Conservation (phyloP, 352 stramenopile genomes). For the Pythium phragmiticola region DNA sequence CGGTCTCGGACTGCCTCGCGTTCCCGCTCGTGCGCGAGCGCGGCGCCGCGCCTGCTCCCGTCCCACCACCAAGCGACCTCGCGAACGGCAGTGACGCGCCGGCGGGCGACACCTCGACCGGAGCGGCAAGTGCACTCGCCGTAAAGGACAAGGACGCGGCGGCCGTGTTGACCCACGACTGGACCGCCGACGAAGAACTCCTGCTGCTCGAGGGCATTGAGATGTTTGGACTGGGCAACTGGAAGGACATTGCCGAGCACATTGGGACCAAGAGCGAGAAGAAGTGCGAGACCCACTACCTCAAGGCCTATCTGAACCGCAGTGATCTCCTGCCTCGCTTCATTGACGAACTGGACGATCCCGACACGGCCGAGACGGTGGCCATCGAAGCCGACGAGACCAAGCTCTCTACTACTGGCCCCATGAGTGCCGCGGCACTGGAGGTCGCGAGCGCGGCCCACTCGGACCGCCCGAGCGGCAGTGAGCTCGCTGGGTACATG, state of each 20-base stretch:
- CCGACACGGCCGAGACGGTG: conserved; percentile 15
- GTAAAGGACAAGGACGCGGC: conserved; percentile 12
- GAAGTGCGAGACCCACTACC: conserved; percentile 90
- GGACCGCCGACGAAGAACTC: conserved; percentile 96
- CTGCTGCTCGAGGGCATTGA: conserved; percentile 95
- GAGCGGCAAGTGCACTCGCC: too few species aligned
- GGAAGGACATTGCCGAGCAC: conserved; percentile 91
- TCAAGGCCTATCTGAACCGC: conserved; percentile 70
- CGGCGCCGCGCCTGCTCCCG: neutral
- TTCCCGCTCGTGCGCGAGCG: conserved; percentile 70
- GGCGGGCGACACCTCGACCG: neutral
- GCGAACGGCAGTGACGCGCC: neutral
- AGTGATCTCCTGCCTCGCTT: conserved; percentile 66
- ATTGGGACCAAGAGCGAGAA: conserved; percentile 84
- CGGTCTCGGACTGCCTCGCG: conserved; percentile 77
- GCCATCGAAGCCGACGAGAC: conserved; percentile 27
- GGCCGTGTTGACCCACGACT: conserved; percentile 41
- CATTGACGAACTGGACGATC: conserved; percentile 47
- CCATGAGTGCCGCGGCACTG: conserved; percentile 14
- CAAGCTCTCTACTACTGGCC: neutral
- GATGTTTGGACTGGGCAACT: conserved; percentile 97
- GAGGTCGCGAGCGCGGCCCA: conserved; percentile 25
- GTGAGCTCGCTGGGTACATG: conserved; percentile 93
- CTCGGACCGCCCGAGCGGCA: conserved; percentile 37
- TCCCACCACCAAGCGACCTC: neutral